Conservation (phyloP, 768 basidiomycete genomes). For the Pleurotus tuoliensis region DNA sequence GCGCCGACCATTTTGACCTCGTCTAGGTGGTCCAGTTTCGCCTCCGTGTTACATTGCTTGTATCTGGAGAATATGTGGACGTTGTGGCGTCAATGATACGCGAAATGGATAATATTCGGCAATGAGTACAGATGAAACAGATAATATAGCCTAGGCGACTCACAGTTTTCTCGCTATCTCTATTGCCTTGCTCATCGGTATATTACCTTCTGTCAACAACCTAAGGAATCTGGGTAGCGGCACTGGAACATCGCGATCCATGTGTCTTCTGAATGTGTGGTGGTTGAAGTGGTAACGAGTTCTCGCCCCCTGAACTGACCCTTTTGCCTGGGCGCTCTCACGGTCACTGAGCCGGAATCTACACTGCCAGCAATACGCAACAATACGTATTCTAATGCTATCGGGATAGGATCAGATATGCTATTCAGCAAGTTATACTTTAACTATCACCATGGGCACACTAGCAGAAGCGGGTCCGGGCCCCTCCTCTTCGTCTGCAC, state of each 20-base stretch:
- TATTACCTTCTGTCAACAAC: conserved; percentile 51
- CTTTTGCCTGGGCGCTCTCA: neutral
- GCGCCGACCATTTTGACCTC: conserved; percentile 53
- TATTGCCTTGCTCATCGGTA: conserved; percentile 67
- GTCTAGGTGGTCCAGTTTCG: conserved; percentile 52
- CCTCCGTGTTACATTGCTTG: conserved; percentile 62
- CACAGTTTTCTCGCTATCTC: conserved; percentile 67
- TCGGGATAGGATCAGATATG: too few relatives aligned
- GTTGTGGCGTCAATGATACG: too few relatives aligned
- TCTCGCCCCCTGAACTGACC: neutral
- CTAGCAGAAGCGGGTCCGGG: neutral
- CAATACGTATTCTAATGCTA: too few relatives aligned
- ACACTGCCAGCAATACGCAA: neutral
- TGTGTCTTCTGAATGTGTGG: neutral
- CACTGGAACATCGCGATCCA: conserved; percentile 40
- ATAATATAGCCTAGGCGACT: conserved; percentile 11
- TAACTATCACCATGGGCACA: neutral
- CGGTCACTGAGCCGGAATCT: neutral
- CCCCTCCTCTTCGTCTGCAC: neutral
- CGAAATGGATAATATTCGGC: neutral
- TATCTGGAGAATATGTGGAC: conserved; percentile 43
- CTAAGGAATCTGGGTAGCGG: conserved; percentile 66
- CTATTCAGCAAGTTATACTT: too few relatives aligned
- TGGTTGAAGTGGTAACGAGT: neutral
- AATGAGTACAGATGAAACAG: neutral